Percentiles rank a stretch among this genome's conserved stretches.
phyloP scores from a whole-genome alignment of 176 grass and related monocot species.

The Elymus sibiricus region DNA sequence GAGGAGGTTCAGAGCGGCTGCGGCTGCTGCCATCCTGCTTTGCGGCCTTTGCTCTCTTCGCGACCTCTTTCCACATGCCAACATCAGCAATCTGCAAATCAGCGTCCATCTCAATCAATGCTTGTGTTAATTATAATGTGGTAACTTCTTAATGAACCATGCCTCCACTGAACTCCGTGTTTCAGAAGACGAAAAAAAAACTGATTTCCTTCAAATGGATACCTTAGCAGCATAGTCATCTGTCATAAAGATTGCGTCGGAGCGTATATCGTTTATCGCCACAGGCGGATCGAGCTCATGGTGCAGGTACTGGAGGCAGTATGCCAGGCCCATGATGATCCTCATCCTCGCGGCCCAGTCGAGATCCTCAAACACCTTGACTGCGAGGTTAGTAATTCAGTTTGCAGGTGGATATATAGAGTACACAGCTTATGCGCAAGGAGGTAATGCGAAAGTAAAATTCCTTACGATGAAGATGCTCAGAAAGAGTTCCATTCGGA shows the following conservation, averaged over 20 bases:
- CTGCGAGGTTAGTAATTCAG: constrained; percentile 49
- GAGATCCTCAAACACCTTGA: constrained; percentile 80
- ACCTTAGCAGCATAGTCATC: constrained; percentile 95
- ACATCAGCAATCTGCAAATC: constrained; percentile 63
- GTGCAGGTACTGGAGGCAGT: constrained; percentile 92
- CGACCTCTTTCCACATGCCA: constrained; percentile 70
- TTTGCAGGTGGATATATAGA: background rate
- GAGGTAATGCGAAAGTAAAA: constrained; percentile 21
- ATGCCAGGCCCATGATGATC: constrained; percentile 82
- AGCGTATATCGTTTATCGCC: constrained; percentile 41
- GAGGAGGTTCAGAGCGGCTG: constrained; percentile 33
- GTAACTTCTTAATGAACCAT: background rate
- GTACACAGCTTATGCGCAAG: background rate
- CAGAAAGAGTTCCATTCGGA: constrained; percentile 76
- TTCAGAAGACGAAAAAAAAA: background rate
- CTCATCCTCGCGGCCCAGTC: constrained; percentile 90
- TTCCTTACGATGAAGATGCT: constrained; percentile 83
- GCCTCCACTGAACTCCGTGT: background rate
- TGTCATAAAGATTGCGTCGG: constrained; percentile 61
- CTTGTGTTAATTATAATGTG: background rate
- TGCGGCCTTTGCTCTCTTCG: constrained; percentile 42
- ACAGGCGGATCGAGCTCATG: constrained; percentile 76
- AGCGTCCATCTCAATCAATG: background rate
- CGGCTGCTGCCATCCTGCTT: constrained; percentile 46
- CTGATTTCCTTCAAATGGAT: background rate